Base-by-base conservation (phyloP, 1,284 basidiomycete species). In the Fomitopsis betulina region DNA sequence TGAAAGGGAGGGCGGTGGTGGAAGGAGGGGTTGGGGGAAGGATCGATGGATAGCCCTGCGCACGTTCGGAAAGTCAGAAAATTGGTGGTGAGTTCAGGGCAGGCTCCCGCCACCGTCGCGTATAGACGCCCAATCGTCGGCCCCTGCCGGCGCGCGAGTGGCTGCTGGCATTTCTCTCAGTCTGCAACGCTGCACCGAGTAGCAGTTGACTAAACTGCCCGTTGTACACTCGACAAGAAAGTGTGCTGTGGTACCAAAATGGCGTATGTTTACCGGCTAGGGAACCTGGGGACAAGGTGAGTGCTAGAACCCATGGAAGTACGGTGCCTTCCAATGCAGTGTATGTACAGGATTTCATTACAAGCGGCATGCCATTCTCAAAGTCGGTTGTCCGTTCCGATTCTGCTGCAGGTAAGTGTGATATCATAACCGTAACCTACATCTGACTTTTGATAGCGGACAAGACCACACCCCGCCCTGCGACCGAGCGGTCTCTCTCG, bases 21-120 rank as follows among this genome's bases (percentile, higher is more conserved):
- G 56, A 51, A 50, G 47, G 43, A 62, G 58, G 59, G 59, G 53
- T 47, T 66, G 58, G 57, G 65, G 23, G 65, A 58, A 65, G 61
- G 57, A 58, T 45, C 40, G 53, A 53, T 54, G 30, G 55, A 55
- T 52, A 23, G 53, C 3, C 27, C 42, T 7, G 19, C 30, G 39
- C 9, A 54, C 56, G 30, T 13, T 51, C 23, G 40, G 49, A 15
- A 25, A 51, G 33, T 37, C 53, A 58, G 45, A 35, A 53, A 30
- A 37, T 42, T 42, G 33, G 49, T 15, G n/a, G 32, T 51, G 49
- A 35, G 51, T 60, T 60, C 27, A 60, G 58, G 58, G 58, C 58
- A 56, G 55, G 58, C 21, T 5, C 42, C 17, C 19, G 21, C 15
- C 19, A n/a, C 17, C 53, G 19, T 51, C 49, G 33, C 33, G 49